Evolutionary conservation across 2,329 filamentous ascomycete genomes (phyloP).

Genomic region (Huntiella moniliformis): DNA sequence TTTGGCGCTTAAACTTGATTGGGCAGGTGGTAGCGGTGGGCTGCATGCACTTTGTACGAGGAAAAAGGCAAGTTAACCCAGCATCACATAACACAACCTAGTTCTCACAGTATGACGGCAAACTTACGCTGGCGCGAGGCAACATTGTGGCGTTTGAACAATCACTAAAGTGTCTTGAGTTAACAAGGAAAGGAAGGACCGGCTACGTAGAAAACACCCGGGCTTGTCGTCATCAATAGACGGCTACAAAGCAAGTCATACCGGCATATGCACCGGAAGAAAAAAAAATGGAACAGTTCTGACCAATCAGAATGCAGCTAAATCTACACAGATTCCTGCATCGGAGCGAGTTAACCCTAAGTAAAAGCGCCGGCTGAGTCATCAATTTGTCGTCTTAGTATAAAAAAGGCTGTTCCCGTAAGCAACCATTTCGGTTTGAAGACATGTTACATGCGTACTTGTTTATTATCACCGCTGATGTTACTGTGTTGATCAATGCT

Average conservation of each 20-base stretch:
- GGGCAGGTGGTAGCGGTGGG: constrained; percentile 5
- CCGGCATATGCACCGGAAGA: background rate
- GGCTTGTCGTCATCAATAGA: background rate
- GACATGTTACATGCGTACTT: too few species aligned
- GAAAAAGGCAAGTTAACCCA: background rate
- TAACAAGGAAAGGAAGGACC: background rate
- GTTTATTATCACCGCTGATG: too few species aligned
- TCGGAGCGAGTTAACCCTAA: too few species aligned
- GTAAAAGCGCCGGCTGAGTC: too few species aligned
- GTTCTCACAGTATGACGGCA: background rate
- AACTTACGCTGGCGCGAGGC: constrained; percentile 11
- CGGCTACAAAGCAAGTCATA: background rate
- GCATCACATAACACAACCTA: background rate
- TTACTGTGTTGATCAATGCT: too few species aligned
- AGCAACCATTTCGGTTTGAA: too few species aligned
- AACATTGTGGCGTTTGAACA: constrained; percentile 5
- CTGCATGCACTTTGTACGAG: background rate
- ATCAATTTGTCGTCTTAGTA: too few species aligned
- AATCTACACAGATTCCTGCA: background rate
- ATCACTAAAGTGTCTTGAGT: background rate
- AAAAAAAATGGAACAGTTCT: background rate
- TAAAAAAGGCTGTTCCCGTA: too few species aligned
- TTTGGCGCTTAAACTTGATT: constrained; percentile 5
- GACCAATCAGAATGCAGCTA: background rate
- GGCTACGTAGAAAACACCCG: background rate